Evolutionary conservation across 305 asterid species (phyloP), one percentile per base, ranked within the genome.

Genomic region (Solanum hybrid): DNA sequence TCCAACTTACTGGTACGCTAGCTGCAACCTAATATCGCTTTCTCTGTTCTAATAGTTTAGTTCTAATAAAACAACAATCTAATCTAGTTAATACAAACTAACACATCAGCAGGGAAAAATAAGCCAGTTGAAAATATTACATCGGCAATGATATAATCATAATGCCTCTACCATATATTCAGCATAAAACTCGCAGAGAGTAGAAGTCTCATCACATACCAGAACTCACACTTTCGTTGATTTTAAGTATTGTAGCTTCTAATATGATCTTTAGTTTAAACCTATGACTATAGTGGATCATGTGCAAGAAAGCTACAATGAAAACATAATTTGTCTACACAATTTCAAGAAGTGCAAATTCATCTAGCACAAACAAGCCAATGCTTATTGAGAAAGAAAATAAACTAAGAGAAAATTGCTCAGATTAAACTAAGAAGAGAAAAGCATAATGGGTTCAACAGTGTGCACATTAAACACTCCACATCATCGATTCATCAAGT

Each of bases 381-480:
- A 84, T 46, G 75, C 87, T 51, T 18, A 84, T 31, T 2, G 31
- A 29, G 71, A 82, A 36, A 28, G 34, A 82, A 83, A 84, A 20
- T 29, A 46, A 20, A 84, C 22, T 31, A 51, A 89, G 81, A 46
- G 31, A 22, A 34, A 71, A 64, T 5, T 37, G 11, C 6, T 46
- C 42, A 89, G 28, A 57, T 40, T 46, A 46, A 84, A 46, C 4
- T 31, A 51, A 18, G n/a, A 33, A 4, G 28, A 2, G 37, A 42
- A 39, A 89, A 86, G 90, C 98, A 93, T 92, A 96, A 98, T 20
- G 98, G 94, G 87, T 97, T 97, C 93, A 97, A 90, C 93, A 97
- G 93, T 77, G 99, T 95, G 98, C 99, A 97, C 78, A 91, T 86
- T 69, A 89, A 78, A 88, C 98, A 97, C 89, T 94, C 95, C 99